Percentiles rank a stretch among this genome's conserved stretches.
Conservation (phyloP, 495 filamentous ascomycete genomes). For the Aspergillus diversus region DNA sequence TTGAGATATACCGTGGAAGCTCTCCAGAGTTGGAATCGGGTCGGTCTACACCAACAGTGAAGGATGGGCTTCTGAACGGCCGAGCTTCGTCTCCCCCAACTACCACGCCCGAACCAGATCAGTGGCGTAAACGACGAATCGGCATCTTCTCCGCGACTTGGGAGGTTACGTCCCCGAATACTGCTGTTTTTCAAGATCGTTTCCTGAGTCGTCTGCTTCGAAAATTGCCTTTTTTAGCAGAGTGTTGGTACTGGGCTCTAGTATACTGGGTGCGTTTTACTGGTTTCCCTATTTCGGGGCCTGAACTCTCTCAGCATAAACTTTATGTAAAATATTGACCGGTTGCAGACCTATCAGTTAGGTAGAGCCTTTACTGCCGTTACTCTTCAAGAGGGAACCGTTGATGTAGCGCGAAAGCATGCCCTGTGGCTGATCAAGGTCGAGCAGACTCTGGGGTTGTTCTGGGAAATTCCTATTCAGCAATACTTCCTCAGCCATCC, state of each 20-base stretch:
- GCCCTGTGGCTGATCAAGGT: constrained; percentile 59
- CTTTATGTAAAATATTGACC: constrained; percentile 5
- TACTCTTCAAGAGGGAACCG: constrained; percentile 59
- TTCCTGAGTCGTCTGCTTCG: constrained; percentile 62
- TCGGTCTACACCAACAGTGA: constrained; percentile 30
- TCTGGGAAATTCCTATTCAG: constrained; percentile 60
- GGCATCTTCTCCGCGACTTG: constrained; percentile 34
- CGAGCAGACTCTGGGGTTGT: constrained; percentile 58
- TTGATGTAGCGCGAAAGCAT: constrained; percentile 59
- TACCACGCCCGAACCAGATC: constrained; percentile 28
- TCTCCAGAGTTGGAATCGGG: constrained; percentile 41
- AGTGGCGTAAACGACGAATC: constrained; percentile 50
- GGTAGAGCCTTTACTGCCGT: constrained; percentile 65
- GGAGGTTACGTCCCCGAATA: constrained; percentile 58
- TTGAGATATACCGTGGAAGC: constrained; percentile 19
- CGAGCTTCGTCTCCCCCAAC: constrained; percentile 35
- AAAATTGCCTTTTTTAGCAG: constrained; percentile 74
- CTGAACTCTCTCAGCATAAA: constrained; percentile 5
- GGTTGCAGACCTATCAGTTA: constrained; percentile 60
- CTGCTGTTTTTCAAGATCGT: constrained; percentile 53
- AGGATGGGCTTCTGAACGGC: constrained; percentile 35
- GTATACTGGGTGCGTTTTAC: constrained; percentile 58
- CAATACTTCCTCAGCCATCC: constrained; percentile 53
- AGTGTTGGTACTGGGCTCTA: constrained; percentile 81
- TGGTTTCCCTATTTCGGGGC: constrained; percentile 9